Evolutionary conservation across 1,284 basidiomycete species (phyloP), one percentile per base, ranked within the genome.

Genomic region (Tremellales sp.): DNA sequence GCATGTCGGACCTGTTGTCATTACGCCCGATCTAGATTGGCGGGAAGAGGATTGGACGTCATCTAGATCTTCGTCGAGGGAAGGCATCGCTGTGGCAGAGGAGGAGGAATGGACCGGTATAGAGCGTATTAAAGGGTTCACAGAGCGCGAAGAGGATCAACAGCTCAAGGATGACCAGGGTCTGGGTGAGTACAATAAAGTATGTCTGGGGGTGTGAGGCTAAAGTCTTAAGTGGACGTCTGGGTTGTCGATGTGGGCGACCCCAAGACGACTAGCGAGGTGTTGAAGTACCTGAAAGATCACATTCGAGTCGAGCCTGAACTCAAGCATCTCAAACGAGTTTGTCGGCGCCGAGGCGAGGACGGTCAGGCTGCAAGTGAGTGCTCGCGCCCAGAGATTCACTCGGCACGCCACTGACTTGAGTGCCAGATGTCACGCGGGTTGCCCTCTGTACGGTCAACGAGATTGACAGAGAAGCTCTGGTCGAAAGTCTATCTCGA

Each of bases 171-270:
- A 55, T 36, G 51, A 60, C 36, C 29, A 51, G 6, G 60, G 52
- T 0, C 48, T 55, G 36, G 62, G 68, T 72, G 49, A 58, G 66
- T 62, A n/a, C 19, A 19, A 15, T 47, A 13, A 17, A 7, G 7
- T 19, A 40, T 17, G 48, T 50, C 26, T 21, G 43, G 39, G 22
- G 29, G 48, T 37, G 33, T 58, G 3, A 41, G 7, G 50, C 46
- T 44, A 45, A 45, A 10, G 51, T n/a, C n/a, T 56, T 29, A 45
- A 82, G 83, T 85, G 43, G 75, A 82, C 33, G 85, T 85, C 40
- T 96, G 90, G 89, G 84, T 83, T 7, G 82, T 91, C n/a, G 85
- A 91, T 61, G 80, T 94, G n/a, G 79, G 81, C 0, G 81, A 88
- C 56, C 79, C 80, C 15, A 79, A 78, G 40, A 70, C 83, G 51